Conservation (phyloP, 2,329 filamentous ascomycete species). For the Tympanopsis confertula region DNA sequence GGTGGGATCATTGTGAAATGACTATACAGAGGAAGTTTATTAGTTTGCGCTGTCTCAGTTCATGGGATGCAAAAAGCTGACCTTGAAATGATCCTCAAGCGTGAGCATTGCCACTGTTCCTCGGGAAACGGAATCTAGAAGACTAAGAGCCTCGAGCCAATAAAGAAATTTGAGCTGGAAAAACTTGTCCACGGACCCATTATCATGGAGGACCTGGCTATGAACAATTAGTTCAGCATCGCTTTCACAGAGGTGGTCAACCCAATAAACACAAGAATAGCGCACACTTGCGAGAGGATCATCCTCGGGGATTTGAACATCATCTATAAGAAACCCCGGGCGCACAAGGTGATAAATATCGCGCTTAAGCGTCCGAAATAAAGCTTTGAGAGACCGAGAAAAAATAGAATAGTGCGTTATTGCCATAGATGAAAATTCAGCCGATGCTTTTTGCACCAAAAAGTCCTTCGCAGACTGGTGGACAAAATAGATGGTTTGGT, state of each 20-base stretch:
- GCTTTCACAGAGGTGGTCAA: conserved; percentile 1
- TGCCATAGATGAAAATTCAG: no score
- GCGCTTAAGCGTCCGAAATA: neutral
- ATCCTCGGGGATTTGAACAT: neutral
- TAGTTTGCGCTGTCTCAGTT: no score
- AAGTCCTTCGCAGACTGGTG: conserved; percentile 16
- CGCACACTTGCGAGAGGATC: neutral
- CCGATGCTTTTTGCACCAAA: conserved; percentile 2
- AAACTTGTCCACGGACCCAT: conserved; percentile 15
- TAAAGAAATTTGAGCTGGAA: conserved; percentile 22
- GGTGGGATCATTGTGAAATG: no score
- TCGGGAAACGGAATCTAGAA: conserved; percentile 12
- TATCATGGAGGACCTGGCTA: conserved; percentile 12
- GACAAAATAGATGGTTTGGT: conserved; percentile 9
- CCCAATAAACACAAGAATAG: neutral
- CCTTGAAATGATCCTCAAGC: conserved; percentile 8
- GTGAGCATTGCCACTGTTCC: conserved; percentile 10
- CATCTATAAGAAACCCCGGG: neutral
- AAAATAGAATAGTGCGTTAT: no score
- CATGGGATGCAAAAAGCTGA: no score
- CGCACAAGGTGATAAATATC: neutral
- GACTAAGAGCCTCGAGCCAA: conserved; percentile 29
- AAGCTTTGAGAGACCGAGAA: neutral
- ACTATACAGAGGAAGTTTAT: no score
- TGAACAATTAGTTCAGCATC: no score